Conservation (phyloP, 352 stramenopile species). For the Globisporangium parvum region DNA sequence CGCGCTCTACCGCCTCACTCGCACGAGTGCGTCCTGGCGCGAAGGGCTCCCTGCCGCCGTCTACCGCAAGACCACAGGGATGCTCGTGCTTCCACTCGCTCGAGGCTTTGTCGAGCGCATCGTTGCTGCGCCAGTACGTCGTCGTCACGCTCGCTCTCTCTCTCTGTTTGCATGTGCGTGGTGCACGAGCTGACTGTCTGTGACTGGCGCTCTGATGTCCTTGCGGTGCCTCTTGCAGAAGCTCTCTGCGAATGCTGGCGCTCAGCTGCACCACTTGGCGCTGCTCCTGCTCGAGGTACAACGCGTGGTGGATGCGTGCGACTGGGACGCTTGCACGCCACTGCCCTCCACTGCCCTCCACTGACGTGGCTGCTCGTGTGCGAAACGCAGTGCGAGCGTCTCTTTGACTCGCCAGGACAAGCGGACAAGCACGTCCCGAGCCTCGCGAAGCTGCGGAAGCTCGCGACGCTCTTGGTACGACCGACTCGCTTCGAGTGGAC, state of each 20-base stretch:
- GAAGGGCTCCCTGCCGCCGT: conserved; percentile 46
- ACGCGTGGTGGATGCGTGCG: not conserved
- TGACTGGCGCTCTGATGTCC: not conserved
- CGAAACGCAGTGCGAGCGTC: conserved; percentile 25
- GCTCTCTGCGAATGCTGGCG: conserved; percentile 33
- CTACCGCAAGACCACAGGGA: conserved; percentile 48
- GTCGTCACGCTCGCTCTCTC: not conserved
- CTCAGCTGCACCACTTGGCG: conserved; percentile 41
- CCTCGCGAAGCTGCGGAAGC: conserved; percentile 42
- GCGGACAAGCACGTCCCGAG: conserved; percentile 43
- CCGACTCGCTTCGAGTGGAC: too few relatives aligned
- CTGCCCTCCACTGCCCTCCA: too few relatives aligned
- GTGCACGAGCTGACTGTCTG: not conserved
- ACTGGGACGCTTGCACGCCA: not conserved
- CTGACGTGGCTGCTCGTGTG: too few relatives aligned
- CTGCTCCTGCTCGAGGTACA: conserved; percentile 47
- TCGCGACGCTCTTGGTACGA: conserved; percentile 44
- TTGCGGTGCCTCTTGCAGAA: conserved; percentile 22
- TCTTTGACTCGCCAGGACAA: conserved; percentile 48
- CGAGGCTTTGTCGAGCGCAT: conserved; percentile 46
- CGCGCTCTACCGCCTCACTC: conserved; percentile 59
- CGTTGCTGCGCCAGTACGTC: conserved; percentile 36
- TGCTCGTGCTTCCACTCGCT: conserved; percentile 51
- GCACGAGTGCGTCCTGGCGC: conserved; percentile 50
- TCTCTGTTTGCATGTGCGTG: not conserved